Percentiles rank a stretch among this genome's conserved stretches.
Evolutionary conservation across 2,329 filamentous ascomycete genomes (phyloP).

Genomic region (Ceratocystis papillata): DNA sequence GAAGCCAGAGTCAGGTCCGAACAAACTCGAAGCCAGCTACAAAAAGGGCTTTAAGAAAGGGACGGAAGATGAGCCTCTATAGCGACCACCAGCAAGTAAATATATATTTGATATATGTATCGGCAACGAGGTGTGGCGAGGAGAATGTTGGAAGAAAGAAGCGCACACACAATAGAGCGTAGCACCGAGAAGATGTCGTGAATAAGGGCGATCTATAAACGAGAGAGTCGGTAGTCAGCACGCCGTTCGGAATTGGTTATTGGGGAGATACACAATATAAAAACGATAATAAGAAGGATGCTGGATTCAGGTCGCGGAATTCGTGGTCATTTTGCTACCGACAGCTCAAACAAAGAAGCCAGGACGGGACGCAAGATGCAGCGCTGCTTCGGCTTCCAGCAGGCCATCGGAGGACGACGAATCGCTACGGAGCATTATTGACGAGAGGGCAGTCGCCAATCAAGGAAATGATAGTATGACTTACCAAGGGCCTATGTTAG

Average conservation of each 20-base stretch:
- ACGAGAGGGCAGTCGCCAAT: neutral
- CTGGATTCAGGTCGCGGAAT: neutral
- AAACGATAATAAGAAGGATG: neutral
- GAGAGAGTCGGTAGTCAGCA: neutral
- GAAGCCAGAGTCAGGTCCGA: constrained; percentile 12
- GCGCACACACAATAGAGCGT: neutral
- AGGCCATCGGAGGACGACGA: neutral
- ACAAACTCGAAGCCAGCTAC: constrained; percentile 5
- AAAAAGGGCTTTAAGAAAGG: neutral
- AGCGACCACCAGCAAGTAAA: neutral
- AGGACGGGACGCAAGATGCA: neutral
- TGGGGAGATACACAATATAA: neutral
- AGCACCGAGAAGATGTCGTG: constrained; percentile 10
- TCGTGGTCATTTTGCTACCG: neutral
- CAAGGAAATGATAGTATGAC: neutral
- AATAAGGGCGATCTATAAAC: constrained; percentile 2
- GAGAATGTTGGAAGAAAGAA: constrained; percentile 5
- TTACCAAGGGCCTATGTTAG: constrained; percentile 15
- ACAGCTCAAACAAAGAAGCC: neutral
- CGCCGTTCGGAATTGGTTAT: neutral
- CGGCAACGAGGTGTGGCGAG: constrained; percentile 6
- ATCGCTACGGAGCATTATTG: constrained; percentile 11
- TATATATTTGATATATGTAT: constrained; percentile 17
- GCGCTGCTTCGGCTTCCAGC: constrained; percentile 12
- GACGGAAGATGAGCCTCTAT: neutral